These are phyloP conservation scores for Leccinum huronense DNA, from an alignment of 1,284 basidiomycete species.

Conservation along the genomic window DNA sequence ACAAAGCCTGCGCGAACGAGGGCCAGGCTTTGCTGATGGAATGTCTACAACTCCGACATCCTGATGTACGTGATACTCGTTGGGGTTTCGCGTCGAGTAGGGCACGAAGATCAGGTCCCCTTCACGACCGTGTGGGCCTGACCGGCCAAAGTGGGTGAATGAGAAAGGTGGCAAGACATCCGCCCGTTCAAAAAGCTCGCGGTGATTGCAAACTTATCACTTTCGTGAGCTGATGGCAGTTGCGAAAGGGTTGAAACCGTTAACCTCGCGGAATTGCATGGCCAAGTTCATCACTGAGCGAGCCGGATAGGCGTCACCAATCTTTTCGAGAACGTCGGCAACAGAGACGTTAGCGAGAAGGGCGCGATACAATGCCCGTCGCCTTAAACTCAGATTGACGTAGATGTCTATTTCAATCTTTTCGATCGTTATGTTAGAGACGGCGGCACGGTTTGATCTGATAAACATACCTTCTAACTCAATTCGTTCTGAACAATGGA, in stretches of 20 bases:
- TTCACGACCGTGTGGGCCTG: slow-evolving; percentile 82
- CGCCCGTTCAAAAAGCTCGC: slow-evolving; percentile 96
- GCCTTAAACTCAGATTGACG: slow-evolving; percentile 92
- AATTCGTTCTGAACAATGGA: slow-evolving; percentile 99
- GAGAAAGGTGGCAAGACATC: slow-evolving; percentile 94
- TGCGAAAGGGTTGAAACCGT: slow-evolving; percentile 11
- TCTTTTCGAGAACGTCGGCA: slow-evolving; percentile 89
- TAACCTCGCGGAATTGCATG: slow-evolving; percentile 98
- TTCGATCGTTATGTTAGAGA: slow-evolving; percentile 4
- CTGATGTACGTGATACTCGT: slow-evolving; percentile 75
- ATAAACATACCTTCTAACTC: slow-evolving; percentile 84
- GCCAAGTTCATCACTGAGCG: slow-evolving; percentile 98
- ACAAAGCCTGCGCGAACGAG: slow-evolving; percentile 60
- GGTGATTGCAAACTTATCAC: slow-evolving; percentile 91
- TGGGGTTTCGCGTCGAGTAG: slow-evolving; percentile 88
- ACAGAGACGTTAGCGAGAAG: slow-evolving; percentile 93
- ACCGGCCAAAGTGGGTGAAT: slow-evolving; percentile 81
- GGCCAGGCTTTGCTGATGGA: slow-evolving; percentile 58
- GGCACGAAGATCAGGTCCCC: slow-evolving; percentile 81
- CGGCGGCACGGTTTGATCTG: slow-evolving; percentile 1
- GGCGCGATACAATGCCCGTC: slow-evolving; percentile 87
- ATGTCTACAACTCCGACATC: slow-evolving; percentile 76
- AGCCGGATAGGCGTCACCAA: slow-evolving; percentile 87
- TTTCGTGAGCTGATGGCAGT: slow-evolving; percentile 9
- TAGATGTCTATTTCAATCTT: slow-evolving; percentile 97